Evolutionary conservation across 2,329 filamentous ascomycete species (phyloP).

Genomic region (Ophiostoma sp.): DNA sequence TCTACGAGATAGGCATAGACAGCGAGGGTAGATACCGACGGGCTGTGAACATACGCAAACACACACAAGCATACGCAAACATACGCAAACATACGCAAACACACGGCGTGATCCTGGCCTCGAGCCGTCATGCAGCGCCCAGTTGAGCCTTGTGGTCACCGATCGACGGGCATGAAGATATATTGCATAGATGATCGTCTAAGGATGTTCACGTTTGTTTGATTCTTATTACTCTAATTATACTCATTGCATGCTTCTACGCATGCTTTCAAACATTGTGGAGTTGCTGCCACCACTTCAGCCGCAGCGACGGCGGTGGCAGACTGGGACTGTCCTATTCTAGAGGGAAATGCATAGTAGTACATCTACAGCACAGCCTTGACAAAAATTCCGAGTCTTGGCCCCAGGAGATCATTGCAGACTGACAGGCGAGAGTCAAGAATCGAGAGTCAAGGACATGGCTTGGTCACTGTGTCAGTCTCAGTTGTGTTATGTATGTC

Average conservation of each 20-base stretch:
- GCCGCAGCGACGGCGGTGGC: background rate
- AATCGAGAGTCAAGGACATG: background rate
- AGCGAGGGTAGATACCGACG: background rate
- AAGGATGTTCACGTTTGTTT: background rate
- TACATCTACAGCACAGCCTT: background rate
- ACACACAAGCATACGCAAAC: background rate
- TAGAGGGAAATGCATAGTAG: background rate
- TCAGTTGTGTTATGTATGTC: slow-evolving; percentile 7
- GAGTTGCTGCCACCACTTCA: no score
- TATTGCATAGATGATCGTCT: background rate
- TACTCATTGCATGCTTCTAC: no score
- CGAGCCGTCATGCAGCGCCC: background rate
- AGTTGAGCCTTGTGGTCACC: slow-evolving; percentile 9
- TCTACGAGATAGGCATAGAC: background rate
- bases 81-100: slow-evolving; percentile 7
- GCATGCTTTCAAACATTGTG: no score
- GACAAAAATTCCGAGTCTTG: background rate
- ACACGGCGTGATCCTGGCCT: slow-evolving; percentile 6
- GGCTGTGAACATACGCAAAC: slow-evolving; percentile 4
- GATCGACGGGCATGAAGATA: no score
- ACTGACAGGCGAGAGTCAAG: background rate
- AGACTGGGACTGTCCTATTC: background rate
- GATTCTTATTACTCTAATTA: background rate
- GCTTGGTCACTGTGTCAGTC: background rate
- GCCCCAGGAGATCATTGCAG: background rate